Base-by-base conservation (phyloP, 2,329 filamentous ascomycete species). In the Macroventuria anomochaeta region DNA sequence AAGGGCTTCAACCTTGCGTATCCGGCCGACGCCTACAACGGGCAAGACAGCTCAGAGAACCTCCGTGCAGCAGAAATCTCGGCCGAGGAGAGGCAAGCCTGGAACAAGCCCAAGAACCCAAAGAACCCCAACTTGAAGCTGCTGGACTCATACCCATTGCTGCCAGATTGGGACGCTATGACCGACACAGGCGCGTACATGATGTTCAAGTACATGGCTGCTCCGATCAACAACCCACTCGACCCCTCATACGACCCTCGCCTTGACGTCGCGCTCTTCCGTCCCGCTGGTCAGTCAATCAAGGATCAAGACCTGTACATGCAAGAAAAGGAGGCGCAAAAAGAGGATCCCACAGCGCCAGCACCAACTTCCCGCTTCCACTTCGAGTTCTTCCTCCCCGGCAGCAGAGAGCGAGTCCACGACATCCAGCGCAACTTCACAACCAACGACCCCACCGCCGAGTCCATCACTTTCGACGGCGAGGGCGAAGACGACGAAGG, bases 1-100 rank as follows among this genome's bases (percentile, higher is more conserved):
- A 88, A 87, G 65, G 84, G 84, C 50, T 88, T 88, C 69, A 83
- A 88, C 67, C 77, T 87, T 49, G 85, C 85, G 11, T 85, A 88
- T 31, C 85, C 85, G 11, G 80, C 85, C 59, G 53, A 87, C 80
- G 71, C 86, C 76, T 78, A 90, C 87, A 80, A 85, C 80, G 80
- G 85, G 76, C 76, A 88, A 81, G 83, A 91, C 85, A 81, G 78
- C 17, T 71, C 75, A 2, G 78, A 77, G 31, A 80, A 77, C 18
- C 75, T 86, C 26, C 79, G 81, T 38, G 83, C 82, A 29, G 80
- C 84, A 37, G 76, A 80, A 18, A 72, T 80, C 18, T 80, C 80
- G 1, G 77, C 81, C 23, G 79, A 80, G 33, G 85, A 88, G 59
- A 73, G 76, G 15, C 79, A 82, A 51, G 84, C 84, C 2, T 88